Base-by-base conservation (phyloP, 2,329 filamentous ascomycete genomes). In the Lasiodiplodia citricola region DNA sequence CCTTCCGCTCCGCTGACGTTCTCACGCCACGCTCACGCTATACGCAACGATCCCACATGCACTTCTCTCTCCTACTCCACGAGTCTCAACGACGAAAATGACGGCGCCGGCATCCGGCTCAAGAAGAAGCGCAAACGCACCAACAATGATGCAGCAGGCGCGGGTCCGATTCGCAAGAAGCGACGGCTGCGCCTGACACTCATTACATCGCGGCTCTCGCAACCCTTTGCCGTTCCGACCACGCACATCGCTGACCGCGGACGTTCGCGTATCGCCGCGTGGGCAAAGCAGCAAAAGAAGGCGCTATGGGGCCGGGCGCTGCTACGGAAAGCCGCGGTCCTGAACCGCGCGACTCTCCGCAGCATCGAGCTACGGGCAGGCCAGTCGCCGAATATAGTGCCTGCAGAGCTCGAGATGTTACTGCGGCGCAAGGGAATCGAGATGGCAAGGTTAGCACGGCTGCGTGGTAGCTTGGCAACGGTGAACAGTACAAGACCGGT, bases 141-240 rank as follows among this genome's bases (percentile, higher is more conserved):
- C 54, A 88, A 91, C 62, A 78, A 66, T 86, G 28, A 37, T 10
- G 71, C 18, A 88, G 68, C 76, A 82, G 10, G 18, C 75, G 83
- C 28, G 5, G 57, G 58, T 16, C 67, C 57, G 2, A 64, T 56
- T 21, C 57, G 31, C 38, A 93, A 93, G 83, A 93, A 92, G 78
- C 87, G 91, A 28, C 85, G 91, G 3, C 80, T 92, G 4, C 85
- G 89, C 0, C 81, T 87, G 2, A 76, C 79, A 57, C 83, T 92
- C 54, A 87, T 92, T 74, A 93, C 91, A 1, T 92, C 90, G 23
- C 86, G 90, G 8, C 87, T 93, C 0, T 92, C 90, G 11, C 86
- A 84, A 58, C 90, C 91, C 1, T 93, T 88, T 77, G 92, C 90
- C 0, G 83, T 87, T 35, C 91, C 91, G 0, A 88, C 91, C 3